These are phyloP conservation scores for Calonectria pseudoreteaudii DNA, from an alignment of 2,329 filamentous ascomycete species.

Conservation along the genomic window DNA sequence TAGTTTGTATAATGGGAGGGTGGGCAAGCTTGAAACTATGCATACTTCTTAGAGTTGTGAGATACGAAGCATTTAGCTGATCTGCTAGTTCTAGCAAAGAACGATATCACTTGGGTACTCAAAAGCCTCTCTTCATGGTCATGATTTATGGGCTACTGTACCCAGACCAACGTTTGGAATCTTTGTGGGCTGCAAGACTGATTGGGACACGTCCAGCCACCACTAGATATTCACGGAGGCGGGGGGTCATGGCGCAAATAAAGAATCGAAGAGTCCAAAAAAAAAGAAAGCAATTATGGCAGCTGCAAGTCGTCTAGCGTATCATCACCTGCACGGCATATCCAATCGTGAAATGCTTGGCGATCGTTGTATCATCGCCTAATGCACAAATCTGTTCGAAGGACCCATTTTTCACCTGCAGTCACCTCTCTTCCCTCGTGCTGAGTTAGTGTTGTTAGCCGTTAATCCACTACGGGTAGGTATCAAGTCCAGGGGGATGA, in stretches of 20 bases:
- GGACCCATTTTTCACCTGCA: slow-evolving; percentile 89
- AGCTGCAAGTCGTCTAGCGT: neutral
- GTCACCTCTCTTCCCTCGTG: slow-evolving; percentile 87
- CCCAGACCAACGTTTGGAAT: neutral
- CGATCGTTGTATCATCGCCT: slow-evolving; percentile 53
- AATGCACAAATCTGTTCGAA: slow-evolving; percentile 85
- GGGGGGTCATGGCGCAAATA: neutral
- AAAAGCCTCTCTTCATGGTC: neutral
- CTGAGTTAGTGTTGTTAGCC: slow-evolving; percentile 51
- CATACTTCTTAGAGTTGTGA: neutral
- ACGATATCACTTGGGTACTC: neutral
- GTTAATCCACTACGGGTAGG: slow-evolving; percentile 47
- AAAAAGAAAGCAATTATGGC: slow-evolving; percentile 6
- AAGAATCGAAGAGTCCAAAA: neutral
- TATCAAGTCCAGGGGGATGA: slow-evolving; percentile 14
- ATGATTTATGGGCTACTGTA: neutral
- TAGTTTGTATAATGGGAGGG: neutral
- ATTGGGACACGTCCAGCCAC: neutral
- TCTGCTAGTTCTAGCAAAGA: neutral
- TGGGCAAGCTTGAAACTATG: neutral
- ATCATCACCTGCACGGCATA: neutral
- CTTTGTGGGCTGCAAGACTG: neutral
- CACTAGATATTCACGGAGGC: slow-evolving; percentile 3
- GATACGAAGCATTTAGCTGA: neutral
- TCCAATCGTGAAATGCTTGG: slow-evolving; percentile 16